These are phyloP conservation scores for Fusarium hostae DNA, from an alignment of 2,329 filamentous ascomycete species.

Conservation along the genomic window DNA sequence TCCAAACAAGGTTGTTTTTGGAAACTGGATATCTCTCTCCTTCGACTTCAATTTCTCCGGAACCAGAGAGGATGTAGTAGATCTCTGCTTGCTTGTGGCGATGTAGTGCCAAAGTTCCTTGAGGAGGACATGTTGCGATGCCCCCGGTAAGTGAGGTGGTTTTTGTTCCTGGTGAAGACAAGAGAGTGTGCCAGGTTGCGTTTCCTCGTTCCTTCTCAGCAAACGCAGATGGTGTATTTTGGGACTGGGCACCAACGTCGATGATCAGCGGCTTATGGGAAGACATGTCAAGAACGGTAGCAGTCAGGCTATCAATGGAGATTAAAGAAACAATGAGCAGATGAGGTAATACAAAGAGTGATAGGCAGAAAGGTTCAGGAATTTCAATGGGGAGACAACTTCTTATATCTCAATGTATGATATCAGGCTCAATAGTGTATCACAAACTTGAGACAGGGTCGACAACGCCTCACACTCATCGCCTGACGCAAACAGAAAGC, in stretches of 20 bases:
- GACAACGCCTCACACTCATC: neutral
- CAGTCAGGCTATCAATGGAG: neutral
- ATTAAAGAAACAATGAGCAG: too few species aligned
- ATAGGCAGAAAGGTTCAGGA: neutral
- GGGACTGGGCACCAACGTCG: neutral
- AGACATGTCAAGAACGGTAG: neutral
- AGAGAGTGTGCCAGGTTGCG: conserved; percentile 38
- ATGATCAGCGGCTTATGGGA: conserved; percentile 21
- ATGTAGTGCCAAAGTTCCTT: conserved; percentile 40
- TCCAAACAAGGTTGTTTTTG: conserved; percentile 36
- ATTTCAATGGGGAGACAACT: neutral
- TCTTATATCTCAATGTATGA: neutral
- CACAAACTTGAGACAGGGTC: too few species aligned
- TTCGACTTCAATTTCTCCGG: conserved; percentile 37
- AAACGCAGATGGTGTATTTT: conserved; percentile 6
- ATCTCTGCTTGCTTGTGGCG: conserved; percentile 43
- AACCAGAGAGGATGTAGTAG: conserved; percentile 41
- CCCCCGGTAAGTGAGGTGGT: conserved; percentile 27
- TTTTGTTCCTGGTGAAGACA: conserved; percentile 29
- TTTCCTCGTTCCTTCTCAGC: conserved; percentile 26
- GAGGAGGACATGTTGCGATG: conserved; percentile 38
- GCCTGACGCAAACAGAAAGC: neutral
- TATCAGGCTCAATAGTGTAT: neutral
- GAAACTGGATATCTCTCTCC: conserved; percentile 25
- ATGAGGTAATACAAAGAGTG: neutral